Evolutionary conservation across 2,329 filamentous ascomycete genomes (phyloP), one percentile per base, ranked within the genome.

Genomic region (Alternaria metachromatica): DNA sequence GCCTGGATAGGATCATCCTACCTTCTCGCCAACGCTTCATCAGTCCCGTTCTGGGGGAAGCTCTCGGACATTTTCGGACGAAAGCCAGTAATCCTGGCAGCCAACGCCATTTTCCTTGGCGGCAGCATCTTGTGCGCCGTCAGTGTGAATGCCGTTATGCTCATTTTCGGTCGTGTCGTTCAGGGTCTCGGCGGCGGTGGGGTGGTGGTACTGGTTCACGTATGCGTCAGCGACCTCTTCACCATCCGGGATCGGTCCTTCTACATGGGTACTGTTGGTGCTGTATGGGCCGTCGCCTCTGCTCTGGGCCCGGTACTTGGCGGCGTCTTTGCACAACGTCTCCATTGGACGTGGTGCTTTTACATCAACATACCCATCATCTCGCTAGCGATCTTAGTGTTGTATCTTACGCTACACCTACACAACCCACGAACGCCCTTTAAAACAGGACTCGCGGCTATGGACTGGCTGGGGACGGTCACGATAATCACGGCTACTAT

Each of bases 1-100:
- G 88, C 89, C 28, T 94, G 92, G 92, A 90, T 93, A 59, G 92
- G 92, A 1, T 81, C 79, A 1, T 73, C 78, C 4, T 81, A 81
- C 50, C 71, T 81, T 4, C 76, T 81, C 33, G 71, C 77, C 18
- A 80, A 80, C 43, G 78, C 78, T 6, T 77, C 80, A 1, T 78
- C 76, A 1, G 76, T 79, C 7, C 81, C 81, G 1, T 72, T 81
- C 48, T 83, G 81, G 81, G 80, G 79, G 3, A 81, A 80, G 44
- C 66, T 82, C 4, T 76, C 76, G 13, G 78, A 80, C 63, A 67
- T 81, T 3, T 81, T 81, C 59, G 80, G 80, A 13, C 68, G 79
- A 10, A 81, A 81, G 43, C 71, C 74, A 0, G 64, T 80, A 2
- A 72, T 81, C 10, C 60, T 80, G 5, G 58, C 76, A 6, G 77